These are phyloP conservation scores for Vigna reflexopilosa DNA, from an alignment of 306 rosid species.

Conservation along the genomic window DNA sequence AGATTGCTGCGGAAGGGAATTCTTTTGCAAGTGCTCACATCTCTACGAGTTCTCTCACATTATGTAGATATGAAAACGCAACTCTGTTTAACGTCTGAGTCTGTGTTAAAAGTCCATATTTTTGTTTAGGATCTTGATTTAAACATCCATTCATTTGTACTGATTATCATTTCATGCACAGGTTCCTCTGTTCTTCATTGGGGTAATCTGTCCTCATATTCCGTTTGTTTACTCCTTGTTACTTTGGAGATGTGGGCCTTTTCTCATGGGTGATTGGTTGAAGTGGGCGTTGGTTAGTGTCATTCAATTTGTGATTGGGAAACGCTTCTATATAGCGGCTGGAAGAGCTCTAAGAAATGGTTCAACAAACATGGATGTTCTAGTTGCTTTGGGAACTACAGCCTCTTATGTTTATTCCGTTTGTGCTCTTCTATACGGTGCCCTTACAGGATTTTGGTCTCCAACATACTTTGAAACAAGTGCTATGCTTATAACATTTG, in stretches of 20 bases:
- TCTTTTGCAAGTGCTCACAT: no score
- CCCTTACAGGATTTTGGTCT: constrained; percentile 89
- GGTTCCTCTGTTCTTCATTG: constrained; percentile 79
- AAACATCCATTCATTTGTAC: constrained; percentile 7
- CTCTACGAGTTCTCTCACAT: no score
- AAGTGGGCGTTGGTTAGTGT: constrained; percentile 84
- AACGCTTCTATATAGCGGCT: constrained; percentile 88
- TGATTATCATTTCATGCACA: constrained; percentile 47
- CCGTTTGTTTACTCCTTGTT: constrained; percentile 71
- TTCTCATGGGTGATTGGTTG: constrained; percentile 89
- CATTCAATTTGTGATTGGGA: constrained; percentile 85
- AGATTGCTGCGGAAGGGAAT: not conserved
- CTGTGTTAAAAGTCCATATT: not conserved
- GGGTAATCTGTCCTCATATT: constrained; percentile 82
- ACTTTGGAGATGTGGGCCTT: constrained; percentile 91
- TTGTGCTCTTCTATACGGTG: constrained; percentile 86
- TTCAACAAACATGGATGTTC: constrained; percentile 95
- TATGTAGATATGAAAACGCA: no score
- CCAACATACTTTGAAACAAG: constrained; percentile 94
- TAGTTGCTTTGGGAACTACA: constrained; percentile 93
- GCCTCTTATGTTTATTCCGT: constrained; percentile 90
- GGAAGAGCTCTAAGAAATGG: constrained; percentile 91
- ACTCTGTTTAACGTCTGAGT: not conserved
- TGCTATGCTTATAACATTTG: constrained; percentile 94
- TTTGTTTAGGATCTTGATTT: constrained; percentile 5